phyloP scores from a whole-genome alignment of 2,329 filamentous ascomycete species.

The Neonectria punicea region DNA sequence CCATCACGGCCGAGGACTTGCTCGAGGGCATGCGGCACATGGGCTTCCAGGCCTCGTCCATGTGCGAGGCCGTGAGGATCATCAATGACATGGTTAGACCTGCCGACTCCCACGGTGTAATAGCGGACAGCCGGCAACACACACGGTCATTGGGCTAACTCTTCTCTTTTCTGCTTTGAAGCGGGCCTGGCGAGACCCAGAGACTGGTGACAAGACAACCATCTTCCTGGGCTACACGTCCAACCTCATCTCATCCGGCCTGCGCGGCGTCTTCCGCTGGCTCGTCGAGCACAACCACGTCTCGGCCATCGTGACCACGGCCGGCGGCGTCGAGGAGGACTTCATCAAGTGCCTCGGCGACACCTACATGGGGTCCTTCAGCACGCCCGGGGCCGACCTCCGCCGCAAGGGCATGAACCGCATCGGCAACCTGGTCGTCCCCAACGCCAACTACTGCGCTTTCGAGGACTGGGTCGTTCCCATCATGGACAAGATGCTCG shows the following conservation, averaged over 20 bases:
- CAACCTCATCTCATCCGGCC: constrained; percentile 95
- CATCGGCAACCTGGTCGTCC: constrained; percentile 94
- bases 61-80: constrained; percentile 88
- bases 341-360: constrained; percentile 97
- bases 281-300: constrained; percentile 93
- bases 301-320: constrained; percentile 92
- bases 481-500: constrained; percentile 92
- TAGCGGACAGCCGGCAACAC: neutral
- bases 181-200: constrained; percentile 84
- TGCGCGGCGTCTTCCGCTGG: constrained; percentile 91
- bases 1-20: constrained; percentile 87
- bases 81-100: constrained; percentile 88
- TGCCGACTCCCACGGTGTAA: neutral
- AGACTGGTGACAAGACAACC: constrained; percentile 82
- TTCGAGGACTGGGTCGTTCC: constrained; percentile 99
- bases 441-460: constrained; percentile 93
- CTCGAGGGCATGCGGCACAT: constrained; percentile 84
- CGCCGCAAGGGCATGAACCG: constrained; percentile 90
- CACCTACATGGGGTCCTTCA: constrained; percentile 92
- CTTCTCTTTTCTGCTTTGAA: constrained; percentile 40
- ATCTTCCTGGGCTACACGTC: constrained; percentile 98
- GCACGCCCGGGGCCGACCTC: constrained; percentile 78
- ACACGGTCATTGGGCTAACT: constrained; percentile 9
- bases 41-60: constrained; percentile 77
- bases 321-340: constrained; percentile 95